phyloP scores from a whole-genome alignment of 345 rosid species.

The Noccaea caerulescens region DNA sequence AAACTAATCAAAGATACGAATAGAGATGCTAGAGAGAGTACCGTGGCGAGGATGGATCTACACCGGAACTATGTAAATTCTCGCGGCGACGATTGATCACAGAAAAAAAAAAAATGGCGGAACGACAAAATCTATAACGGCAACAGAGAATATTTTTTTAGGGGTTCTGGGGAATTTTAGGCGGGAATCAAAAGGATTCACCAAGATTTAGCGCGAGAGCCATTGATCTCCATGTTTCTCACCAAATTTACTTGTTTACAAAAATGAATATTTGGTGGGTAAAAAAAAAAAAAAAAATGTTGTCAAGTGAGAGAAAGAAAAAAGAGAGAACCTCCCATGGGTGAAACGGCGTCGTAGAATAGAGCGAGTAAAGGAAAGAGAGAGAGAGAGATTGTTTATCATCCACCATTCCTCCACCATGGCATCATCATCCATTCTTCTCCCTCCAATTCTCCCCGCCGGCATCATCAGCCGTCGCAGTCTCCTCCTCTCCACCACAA shows the following conservation, averaged over 20 bases:
- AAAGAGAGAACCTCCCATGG: not conserved
- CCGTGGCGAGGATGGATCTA: not conserved
- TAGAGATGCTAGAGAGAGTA: too few relatives aligned
- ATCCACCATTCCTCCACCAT: slow-evolving; percentile 11
- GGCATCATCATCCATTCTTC: slow-evolving; percentile 48
- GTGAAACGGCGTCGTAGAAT: slow-evolving; percentile 1
- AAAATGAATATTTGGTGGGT: too few relatives aligned
- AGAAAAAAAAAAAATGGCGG: not conserved
- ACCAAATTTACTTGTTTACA: too few relatives aligned
- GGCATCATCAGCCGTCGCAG: slow-evolving; percentile 45
- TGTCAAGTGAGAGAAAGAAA: too few relatives aligned
- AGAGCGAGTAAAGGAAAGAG: not conserved
- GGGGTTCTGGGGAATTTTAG: too few relatives aligned
- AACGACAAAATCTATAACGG: too few relatives aligned
- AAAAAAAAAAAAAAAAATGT: too few relatives aligned
- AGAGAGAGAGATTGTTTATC: not conserved
- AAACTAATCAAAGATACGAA: too few relatives aligned
- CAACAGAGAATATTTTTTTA: too few relatives aligned
- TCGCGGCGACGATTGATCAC: slow-evolving; percentile 2
- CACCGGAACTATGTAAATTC: not conserved
- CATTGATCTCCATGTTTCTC: too few relatives aligned
- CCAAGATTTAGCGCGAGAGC: too few relatives aligned
- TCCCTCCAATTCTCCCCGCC: slow-evolving; percentile 38
- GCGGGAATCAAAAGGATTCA: too few relatives aligned
- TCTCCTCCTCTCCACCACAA: slow-evolving; percentile 51